These are phyloP conservation scores for Suillus clintonianus DNA, from an alignment of 768 basidiomycete genomes.

Conservation along the genomic window DNA sequence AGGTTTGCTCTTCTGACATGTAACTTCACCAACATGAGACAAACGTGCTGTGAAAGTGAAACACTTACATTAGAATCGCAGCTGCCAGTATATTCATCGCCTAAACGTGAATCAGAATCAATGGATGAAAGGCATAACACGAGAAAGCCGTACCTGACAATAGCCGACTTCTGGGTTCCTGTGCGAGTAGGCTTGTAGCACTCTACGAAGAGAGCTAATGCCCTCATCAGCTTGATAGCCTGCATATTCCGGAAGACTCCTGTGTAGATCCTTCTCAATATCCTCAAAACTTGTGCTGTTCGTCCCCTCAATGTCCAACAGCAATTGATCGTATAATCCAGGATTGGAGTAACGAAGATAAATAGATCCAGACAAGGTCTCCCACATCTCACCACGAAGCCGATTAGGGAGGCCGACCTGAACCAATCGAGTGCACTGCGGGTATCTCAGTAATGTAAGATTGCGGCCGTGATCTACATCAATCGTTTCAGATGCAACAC, in stretches of 20 bases:
- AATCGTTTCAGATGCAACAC: constrained; percentile 12
- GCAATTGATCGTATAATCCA: constrained; percentile 73
- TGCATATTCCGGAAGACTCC: constrained; percentile 94
- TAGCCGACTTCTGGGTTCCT: constrained; percentile 94
- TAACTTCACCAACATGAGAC: constrained; percentile 56
- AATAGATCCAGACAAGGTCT: constrained; percentile 91
- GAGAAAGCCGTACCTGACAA: constrained; percentile 65
- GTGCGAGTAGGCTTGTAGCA: constrained; percentile 94
- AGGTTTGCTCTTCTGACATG: constrained; percentile 98
- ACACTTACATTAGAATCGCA: constrained; percentile 83
- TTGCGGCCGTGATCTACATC: constrained; percentile 84
- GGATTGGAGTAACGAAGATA: constrained; percentile 88
- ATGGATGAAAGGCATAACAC: background rate
- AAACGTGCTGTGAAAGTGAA: background rate
- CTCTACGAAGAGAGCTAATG: constrained; percentile 80
- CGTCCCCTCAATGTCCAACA: constrained; percentile 76
- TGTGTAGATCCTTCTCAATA: constrained; percentile 97
- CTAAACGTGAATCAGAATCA: constrained; percentile 35
- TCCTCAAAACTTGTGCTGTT: constrained; percentile 92
- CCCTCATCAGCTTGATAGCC: constrained; percentile 93
- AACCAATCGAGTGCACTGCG: constrained; percentile 94
- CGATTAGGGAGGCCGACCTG: constrained; percentile 96
- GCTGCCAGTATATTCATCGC: constrained; percentile 98
- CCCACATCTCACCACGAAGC: constrained; percentile 97
- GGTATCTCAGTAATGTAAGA: constrained; percentile 93